Evolutionary conservation across 1,284 basidiomycete genomes (phyloP).

Genomic region (Coniferiporia sulphurascens): DNA sequence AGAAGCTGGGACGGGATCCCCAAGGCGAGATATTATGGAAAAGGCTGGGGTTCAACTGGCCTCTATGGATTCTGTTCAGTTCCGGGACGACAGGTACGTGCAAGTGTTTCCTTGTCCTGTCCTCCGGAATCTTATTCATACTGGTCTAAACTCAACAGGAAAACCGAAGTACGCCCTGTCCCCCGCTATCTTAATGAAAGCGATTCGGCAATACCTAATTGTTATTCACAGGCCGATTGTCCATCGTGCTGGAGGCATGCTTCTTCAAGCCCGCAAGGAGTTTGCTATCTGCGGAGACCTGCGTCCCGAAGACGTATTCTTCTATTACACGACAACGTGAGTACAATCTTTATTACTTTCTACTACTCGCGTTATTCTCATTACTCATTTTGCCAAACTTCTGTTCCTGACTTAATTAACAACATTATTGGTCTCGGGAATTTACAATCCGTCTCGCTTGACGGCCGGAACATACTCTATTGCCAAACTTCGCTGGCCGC

Average conservation of each 20-base stretch:
- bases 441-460: background rate
- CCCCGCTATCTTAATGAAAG: constrained; percentile 21
- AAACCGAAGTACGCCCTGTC: constrained; percentile 31
- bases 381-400: no score
- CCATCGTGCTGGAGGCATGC: constrained; percentile 84
- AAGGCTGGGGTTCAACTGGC: constrained; percentile 70
- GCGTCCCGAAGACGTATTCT: constrained; percentile 68
- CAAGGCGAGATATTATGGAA: constrained; percentile 55
- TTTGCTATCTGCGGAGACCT: constrained; percentile 76
- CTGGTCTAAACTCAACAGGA: constrained; percentile 18
- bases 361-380: no score
- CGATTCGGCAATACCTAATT: background rate
- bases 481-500: background rate
- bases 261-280: constrained; percentile 80
- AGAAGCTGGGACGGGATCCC: constrained; percentile 41
- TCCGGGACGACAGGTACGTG: constrained; percentile 74
- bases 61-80: constrained; percentile 87
- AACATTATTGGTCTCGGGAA: background rate
- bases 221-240: constrained; percentile 59
- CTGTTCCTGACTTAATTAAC: no score
- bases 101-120: background rate
- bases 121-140: background rate
- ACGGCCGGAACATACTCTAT: no score
- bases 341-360: constrained; percentile 26
- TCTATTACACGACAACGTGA: constrained; percentile 85